Evolutionary conservation across 768 basidiomycete species (phyloP).

Genomic region (Panellus pusillus): DNA sequence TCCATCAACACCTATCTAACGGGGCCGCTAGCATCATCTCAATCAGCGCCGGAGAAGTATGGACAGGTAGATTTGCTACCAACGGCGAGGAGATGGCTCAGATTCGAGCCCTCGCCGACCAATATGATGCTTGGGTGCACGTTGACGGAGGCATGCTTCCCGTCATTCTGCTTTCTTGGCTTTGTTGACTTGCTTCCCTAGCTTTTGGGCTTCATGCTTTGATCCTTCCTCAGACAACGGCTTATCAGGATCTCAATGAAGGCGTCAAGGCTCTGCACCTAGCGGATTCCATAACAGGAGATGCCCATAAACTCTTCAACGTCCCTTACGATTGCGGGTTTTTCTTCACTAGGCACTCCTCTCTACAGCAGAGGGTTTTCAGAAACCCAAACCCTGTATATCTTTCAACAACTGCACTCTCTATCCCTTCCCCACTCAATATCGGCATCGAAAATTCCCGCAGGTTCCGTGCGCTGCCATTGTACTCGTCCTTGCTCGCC

Average conservation of each 20-base stretch:
- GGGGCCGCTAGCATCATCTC: constrained; percentile 10
- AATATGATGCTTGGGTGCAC: constrained; percentile 20
- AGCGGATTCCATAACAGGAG: constrained; percentile 17
- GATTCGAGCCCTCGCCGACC: constrained; percentile 18
- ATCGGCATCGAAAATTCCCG: constrained; percentile 20
- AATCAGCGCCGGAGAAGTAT: constrained; percentile 17
- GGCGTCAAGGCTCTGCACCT: constrained; percentile 9
- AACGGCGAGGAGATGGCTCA: constrained; percentile 8
- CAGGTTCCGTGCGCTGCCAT: constrained; percentile 18
- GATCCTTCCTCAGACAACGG: constrained; percentile 4
- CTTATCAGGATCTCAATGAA: neutral
- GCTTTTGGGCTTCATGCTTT: constrained; percentile 19
- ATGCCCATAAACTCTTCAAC: constrained; percentile 19
- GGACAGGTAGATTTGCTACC: constrained; percentile 17
- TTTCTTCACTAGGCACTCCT: constrained; percentile 12
- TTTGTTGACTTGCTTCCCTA: neutral
- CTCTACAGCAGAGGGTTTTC: constrained; percentile 14
- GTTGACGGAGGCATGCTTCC: constrained; percentile 12
- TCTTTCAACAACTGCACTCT: neutral
- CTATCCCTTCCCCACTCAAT: constrained; percentile 16
- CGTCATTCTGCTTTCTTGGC: too few species aligned
- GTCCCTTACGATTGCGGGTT: constrained; percentile 20
- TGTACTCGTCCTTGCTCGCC: constrained; percentile 17
- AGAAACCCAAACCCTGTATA: constrained; percentile 16
- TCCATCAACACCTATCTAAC: constrained; percentile 1